Evolutionary conservation across 805 yeast species (phyloP).

Genomic region (Saturnispora mendoncae): DNA sequence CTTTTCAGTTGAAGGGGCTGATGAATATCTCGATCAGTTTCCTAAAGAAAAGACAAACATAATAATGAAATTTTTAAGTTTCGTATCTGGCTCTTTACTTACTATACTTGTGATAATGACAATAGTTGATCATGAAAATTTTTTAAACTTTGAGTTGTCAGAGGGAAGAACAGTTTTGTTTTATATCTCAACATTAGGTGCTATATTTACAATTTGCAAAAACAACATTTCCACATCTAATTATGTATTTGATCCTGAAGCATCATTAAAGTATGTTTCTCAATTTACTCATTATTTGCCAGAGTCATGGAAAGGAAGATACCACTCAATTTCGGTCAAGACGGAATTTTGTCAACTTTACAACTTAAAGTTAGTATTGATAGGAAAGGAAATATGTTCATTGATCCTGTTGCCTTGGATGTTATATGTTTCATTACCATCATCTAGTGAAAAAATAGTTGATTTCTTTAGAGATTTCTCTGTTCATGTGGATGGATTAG

Average conservation of each 20-base stretch:
- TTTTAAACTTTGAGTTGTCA: conserved; percentile 81
- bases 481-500: conserved; percentile 88
- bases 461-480: conserved; percentile 89
- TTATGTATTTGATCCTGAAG: conserved; percentile 84
- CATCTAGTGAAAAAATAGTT: conserved; percentile 61
- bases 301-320: conserved; percentile 70
- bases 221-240: conserved; percentile 54
- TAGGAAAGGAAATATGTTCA: conserved; percentile 73
- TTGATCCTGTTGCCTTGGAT: conserved; percentile 80
- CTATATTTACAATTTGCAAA: conserved; percentile 77
- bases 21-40: conserved; percentile 79
- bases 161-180: conserved; percentile 74
- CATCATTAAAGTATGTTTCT: conserved; percentile 68
- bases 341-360: conserved; percentile 72
- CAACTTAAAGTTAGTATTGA: conserved; percentile 60
- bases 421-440: conserved; percentile 77
- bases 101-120: conserved; percentile 77
- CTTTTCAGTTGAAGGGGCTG: conserved; percentile 70
- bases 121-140: conserved; percentile 80
- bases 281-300: conserved; percentile 90
- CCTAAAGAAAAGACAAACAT: conserved; percentile 68
- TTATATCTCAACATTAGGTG: conserved; percentile 82
- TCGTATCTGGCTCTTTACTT: conserved; percentile 80
- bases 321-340: conserved; percentile 80
- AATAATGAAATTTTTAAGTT: conserved; percentile 51